Base-by-base conservation (phyloP, 805 yeast genomes). In the Ogataea saltuana region DNA sequence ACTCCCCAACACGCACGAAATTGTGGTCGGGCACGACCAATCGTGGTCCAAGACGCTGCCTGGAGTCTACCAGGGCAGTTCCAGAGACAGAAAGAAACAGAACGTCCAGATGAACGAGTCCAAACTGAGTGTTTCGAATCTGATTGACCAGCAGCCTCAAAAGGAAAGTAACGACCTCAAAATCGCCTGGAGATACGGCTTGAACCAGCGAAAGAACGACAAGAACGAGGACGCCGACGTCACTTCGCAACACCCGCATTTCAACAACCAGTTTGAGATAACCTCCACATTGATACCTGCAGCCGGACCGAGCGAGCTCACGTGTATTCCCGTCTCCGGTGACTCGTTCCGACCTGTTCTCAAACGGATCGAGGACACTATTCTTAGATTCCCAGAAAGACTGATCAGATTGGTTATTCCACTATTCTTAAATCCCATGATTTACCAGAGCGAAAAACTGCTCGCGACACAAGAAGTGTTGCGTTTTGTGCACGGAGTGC, bases 161-260 rank as follows among this genome's bases (percentile, higher is more conserved):
- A 45, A 39, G n/a, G 38, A 37, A 29, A 38, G 35, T 27, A 59
- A 66, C 5, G 87, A 83, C 50, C 68, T 90, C 74, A 86, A 83
- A 59, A 90, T 90, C 53, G 97, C 98, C 1, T 90, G 98, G 98
- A 76, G 97, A 56, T 90, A 90, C 58, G 93, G 91, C 0, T 54
- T 75, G 38, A 65, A 71, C 41, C 70, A 69, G 18, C 68, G 69
- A 38, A 66, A 64, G 43, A 53, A 57, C 40, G 60, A 51, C 52
- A 56, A 45, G 29, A 49, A 34, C 42, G 56, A 46, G 34, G 40
- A 40, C 6, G 63, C 54, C 10, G 63, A 63, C 29, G 71, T 46
- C n/a, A n/a, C n/a, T 12, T 43, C 60, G 1, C 65, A 54, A 71
- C 55, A 64, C 52, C 81, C 81, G 31, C 61, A 80, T 50, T 88